Evolutionary conservation across 2,329 filamentous ascomycete genomes (phyloP), one percentile per base, ranked within the genome.

Genomic region (Sporothrix humicola): DNA sequence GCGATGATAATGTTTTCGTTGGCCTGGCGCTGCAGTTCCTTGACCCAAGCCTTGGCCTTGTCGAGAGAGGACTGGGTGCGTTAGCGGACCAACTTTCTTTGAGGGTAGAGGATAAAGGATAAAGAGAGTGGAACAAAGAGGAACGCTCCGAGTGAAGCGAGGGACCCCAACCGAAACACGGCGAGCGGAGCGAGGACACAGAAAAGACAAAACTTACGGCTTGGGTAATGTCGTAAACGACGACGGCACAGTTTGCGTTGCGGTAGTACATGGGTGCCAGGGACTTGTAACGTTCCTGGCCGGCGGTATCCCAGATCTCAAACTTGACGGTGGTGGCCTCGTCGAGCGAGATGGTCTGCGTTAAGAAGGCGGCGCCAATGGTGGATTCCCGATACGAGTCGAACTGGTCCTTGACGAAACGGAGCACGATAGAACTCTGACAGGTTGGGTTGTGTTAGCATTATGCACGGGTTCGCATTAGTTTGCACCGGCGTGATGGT

Each of bases 391-490:
- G 91, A 87, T 98, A 98, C 71, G 88, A 89, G 87, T 99, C 96
- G 85, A 99, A 99, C 93, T 98, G 96, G 84, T 99, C 95, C 94
- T 99, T 99, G 81, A 99, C 96, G 81, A 99, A 99, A 85, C 97
- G 92, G 81, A 99, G 87, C 73, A 99, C 96, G 83, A 99, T 92
- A 77, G 96, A 99, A 85, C 95, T 98, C 95, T 79, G 74, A 82
- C 31, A 37, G 31, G 31, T 37, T 37, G 31, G 7, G 31, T 37
- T 79, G 17, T 74, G 66, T 74, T 58, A 72, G 70, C 26, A 48
- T 15, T 10, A 17, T 23, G 10, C 20, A n/a, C 12, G 52, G 37
- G 1, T 17, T 54, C n/a, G 31, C 31, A 37, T 37, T 37, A 37
- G 31, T 50, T 48, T 13, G n/a, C 42, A 42, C 6, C 15, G 31